Conservation (phyloP, 805 yeast genomes). For the Danielozyma ontarioensis region DNA sequence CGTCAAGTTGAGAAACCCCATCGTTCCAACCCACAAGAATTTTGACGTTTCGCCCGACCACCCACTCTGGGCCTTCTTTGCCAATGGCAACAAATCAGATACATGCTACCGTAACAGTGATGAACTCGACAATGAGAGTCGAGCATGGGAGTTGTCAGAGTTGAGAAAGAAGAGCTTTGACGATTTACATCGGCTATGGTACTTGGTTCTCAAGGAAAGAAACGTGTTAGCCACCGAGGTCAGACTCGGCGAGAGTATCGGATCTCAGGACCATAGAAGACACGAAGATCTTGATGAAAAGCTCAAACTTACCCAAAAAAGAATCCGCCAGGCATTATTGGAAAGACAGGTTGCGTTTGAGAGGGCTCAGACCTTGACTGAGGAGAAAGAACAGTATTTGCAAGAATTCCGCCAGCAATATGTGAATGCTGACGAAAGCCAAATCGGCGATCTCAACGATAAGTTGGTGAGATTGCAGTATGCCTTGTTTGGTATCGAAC, state of each 20-base stretch:
- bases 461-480: constrained; percentile 73
- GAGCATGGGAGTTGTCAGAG: constrained; percentile 86
- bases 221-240: constrained; percentile 74
- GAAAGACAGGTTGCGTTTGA: constrained; percentile 76
- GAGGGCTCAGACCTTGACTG: constrained; percentile 46
- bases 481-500: constrained; percentile 81
- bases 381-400: constrained; percentile 44
- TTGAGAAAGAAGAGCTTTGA: constrained; percentile 87
- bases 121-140: constrained; percentile 49
- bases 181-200: constrained; percentile 91
- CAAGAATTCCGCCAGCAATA: constrained; percentile 55
- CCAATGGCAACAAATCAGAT: constrained; percentile 44
- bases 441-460: constrained; percentile 57
- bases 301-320: constrained; percentile 32
- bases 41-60: constrained; percentile 75
- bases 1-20: constrained; percentile 68
- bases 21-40: constrained; percentile 75
- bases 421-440: constrained; percentile 45
- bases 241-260: constrained; percentile 43
- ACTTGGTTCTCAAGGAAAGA: constrained; percentile 75
- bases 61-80: constrained; percentile 93
- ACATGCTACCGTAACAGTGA: constrained; percentile 51
- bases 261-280: constrained; percentile 24
- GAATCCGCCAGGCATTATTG: constrained; percentile 79
- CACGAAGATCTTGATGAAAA: constrained; percentile 36